phyloP scores from a whole-genome alignment of 1,139 yeast species.

The Candida sp. region DNA sequence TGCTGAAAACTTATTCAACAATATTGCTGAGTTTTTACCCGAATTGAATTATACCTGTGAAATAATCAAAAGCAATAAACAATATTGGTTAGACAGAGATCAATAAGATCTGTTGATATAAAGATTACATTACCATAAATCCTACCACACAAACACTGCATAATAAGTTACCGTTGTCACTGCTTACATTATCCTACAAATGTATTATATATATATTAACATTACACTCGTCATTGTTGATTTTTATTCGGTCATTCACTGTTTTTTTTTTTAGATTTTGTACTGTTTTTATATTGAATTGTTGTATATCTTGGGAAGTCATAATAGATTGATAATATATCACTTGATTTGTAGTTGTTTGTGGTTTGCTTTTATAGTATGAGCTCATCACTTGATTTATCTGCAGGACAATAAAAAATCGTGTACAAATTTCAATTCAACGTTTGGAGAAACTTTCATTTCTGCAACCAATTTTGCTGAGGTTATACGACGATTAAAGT shows the following conservation, averaged over 20 bases:
- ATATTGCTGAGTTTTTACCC: conserved; percentile 57
- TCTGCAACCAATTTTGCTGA: not conserved
- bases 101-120: not conserved
- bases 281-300: not conserved
- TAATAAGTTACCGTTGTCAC: no score
- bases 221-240: not conserved
- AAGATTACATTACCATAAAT: no score
- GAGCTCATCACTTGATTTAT: not conserved
- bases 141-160: not conserved
- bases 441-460: not conserved
- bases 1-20: conserved; percentile 72
- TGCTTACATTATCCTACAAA: not conserved
- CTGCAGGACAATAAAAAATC: not conserved
- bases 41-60: conserved; percentile 52
- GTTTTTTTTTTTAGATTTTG: not conserved
- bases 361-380: not conserved
- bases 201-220: not conserved
- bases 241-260: not conserved
- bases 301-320: conserved; percentile 1
- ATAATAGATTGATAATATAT: not conserved
- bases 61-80: conserved; percentile 42
- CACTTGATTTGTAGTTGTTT: not conserved
- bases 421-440: not conserved
- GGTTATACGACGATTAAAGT: no score
- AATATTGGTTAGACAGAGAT: conserved; percentile 31